Evolutionary conservation across 441 rosid species (phyloP), one percentile per base, ranked within the genome.

Genomic region (Pelargonium cotyledonis): DNA sequence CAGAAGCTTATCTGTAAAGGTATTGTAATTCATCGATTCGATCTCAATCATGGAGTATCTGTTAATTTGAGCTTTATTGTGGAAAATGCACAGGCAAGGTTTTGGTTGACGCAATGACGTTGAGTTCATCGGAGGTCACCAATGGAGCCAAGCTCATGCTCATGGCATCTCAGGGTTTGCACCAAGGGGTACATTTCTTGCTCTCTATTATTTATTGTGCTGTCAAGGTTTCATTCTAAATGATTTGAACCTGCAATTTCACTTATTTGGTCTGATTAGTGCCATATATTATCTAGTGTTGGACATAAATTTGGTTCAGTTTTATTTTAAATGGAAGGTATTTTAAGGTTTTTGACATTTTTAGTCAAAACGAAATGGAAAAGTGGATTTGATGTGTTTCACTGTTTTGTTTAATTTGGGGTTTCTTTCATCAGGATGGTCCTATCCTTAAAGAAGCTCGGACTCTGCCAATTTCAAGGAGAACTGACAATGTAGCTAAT

Each of bases 1-100:
- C 98, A 91, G 74, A 91, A 86, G 80, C 89, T 93, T 82, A 93
- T 93, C 72, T 89, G 76, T 74, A 91, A 87, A 84, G 98, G 97
- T 93, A 63, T 70, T 21, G 0, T 7, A 0, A 8, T 16, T 15
- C 61, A 1, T 21, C 8, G 15, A 55, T 18, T n/a, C 60, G 8
- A 53, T 14, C 7, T 16, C 19, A n/a, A 53, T 14, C 7, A 7
- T 11, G 10, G 40, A 35, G 40, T 16, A 21, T 65, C 12, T 4
- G 6, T 15, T 3, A 51, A 29, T 57, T 8, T 16, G 1, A 5
- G 40, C 38, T 15, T 64, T 5, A 29, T 5, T 38, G 8, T 65
- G 58, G 6, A 46, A 4, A 16, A 44, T 72, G 46, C 47, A 67
- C 68, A 93, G 97, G 98, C 72, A 89, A 82, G 79, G 71, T 94